Evolutionary conservation across 2,329 filamentous ascomycete genomes (phyloP), one percentile per base, ranked within the genome.

Genomic region (Fusarium pininemorale): DNA sequence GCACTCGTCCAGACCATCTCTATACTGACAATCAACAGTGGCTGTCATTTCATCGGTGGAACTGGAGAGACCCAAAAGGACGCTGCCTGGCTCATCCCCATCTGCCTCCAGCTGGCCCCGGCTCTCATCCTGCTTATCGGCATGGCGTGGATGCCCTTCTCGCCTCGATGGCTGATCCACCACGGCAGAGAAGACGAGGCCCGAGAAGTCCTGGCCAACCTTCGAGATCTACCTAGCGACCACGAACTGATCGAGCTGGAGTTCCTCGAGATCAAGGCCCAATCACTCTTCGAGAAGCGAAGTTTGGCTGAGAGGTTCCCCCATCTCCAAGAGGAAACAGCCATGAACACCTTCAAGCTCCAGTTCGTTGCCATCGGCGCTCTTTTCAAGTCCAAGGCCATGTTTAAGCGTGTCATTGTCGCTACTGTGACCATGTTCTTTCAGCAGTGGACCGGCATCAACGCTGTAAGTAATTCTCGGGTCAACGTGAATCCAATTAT

Each of bases 241-340:
- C 88, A 94, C 18, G 66, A 93, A 64, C 86, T 94, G 0, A 88
- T 95, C 42, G 88, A 92, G 72, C 85, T 94, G 3, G 94, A 96
- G 77, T 94, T 92, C 78, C 87, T 94, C n/a, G 93, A 96, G 80
- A 95, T 96, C 83, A 93, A 94, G 80, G 92, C 93, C 0, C 92
- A 94, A 80, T 91, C 90, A 0, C 81, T 93, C 24, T 96, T 96
- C 74, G 93, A 96, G 82, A 93, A 95, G 82, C 58, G 66, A 38
- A 69, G 64, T 16, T 26, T 69, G 24, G 66, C 66, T 22, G 66
- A 69, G 3, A 69, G 38, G 7, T 69, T 69, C n/a, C 66, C 66
- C 16, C 57, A 63, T 28, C 57, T 69, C 0, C 66, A 69, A 7
- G 50, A 28, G 4, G 48, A 63, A 6, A 69, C 66, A 11, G 32